Base-by-base conservation (phyloP, 208 protist genomes). In the Hexamita inflata region DNA sequence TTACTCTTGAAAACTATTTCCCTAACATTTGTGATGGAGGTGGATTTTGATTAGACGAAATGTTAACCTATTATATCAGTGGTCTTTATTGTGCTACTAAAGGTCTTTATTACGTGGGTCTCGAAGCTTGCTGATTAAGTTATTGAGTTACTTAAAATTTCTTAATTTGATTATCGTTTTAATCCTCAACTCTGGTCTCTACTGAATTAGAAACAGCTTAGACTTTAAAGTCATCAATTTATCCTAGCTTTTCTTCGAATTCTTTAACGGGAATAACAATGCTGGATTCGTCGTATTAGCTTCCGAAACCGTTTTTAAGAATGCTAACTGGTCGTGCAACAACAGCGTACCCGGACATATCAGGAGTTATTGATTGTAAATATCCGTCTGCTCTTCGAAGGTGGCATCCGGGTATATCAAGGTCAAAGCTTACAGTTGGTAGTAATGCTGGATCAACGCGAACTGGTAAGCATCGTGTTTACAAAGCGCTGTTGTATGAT, bases 381-480 rank as follows among this genome's bases (percentile, higher is more conserved):
- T 70, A 70, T 38, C 64, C 64, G n/a, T 70, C 64, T 32, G 38
- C 7, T 45, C 64, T 7, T 11, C 64, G 9, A 28, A 15, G 11
- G 35, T 70, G 64, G 9, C 4, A 45, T 24, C 19, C 19, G 9
- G 9, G 35, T n/a, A 70, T n/a, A 49, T 70, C 64, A 7, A 70
- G 35, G 35, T 70, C 64, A 70, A 70, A 70, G n/a, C 38, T 57
- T 28, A 70, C 38, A 29, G 64, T 34, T 28, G 64, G 64, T 30
- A 70, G 38, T 15, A 70, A 34, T 32, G 64, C 11, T 49, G 64
- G 9, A 49, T 70, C 64, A 15, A 70, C 9, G 7, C 64, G 9
- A n/a, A 70, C 64, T n/a, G 64, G 64, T 42, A 70, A 42, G 42
- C 64, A 70, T 57, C 64, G n/a, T n/a, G 42, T 34, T 38, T 70